These are phyloP conservation scores for Trichophyton simii DNA, from an alignment of 2,329 filamentous ascomycete genomes.

Conservation along the genomic window DNA sequence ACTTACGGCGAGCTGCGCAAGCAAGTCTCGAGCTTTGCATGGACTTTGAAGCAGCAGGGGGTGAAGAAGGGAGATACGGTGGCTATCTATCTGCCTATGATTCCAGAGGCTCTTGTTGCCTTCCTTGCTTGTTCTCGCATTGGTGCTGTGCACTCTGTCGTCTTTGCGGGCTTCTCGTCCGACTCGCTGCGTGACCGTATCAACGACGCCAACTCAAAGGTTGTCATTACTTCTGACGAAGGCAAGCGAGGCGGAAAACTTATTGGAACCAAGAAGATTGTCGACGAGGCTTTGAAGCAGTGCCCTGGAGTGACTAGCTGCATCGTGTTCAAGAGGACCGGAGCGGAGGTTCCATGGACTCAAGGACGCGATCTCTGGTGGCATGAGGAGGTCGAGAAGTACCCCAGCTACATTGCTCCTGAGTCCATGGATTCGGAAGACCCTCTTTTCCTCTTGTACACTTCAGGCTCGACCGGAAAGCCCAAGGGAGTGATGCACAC, in stretches of 20 bases:
- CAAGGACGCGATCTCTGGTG: conserved; percentile 87
- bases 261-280: conserved; percentile 97
- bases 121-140: conserved; percentile 87
- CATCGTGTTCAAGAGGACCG: conserved; percentile 90
- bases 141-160: conserved; percentile 89
- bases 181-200: conserved; percentile 94
- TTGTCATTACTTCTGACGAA: conserved; percentile 95
- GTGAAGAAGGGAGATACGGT: conserved; percentile 96
- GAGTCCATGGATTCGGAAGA: conserved; percentile 88
- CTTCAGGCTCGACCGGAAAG: conserved; percentile 94
- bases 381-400: conserved; percentile 97
- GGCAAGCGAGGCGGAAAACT: conserved; percentile 95
- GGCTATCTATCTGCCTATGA: conserved; percentile 96
- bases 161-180: conserved; percentile 94
- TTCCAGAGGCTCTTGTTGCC: conserved; percentile 84
- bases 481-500: conserved; percentile 99
- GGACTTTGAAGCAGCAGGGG: conserved; percentile 85
- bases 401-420: conserved; percentile 80
- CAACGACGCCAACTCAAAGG: conserved; percentile 75
- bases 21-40: conserved; percentile 77
- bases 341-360: conserved; percentile 83
- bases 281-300: conserved; percentile 92
- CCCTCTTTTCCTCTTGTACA: conserved; percentile 94
- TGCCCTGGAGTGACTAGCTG: conserved; percentile 78
- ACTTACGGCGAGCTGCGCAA: conserved; percentile 88